A percentile compares a stretch with the other conserved stretches of the same genome.
phyloP scores from a whole-genome alignment of 768 basidiomycete species.

The Mycena maculata region DNA sequence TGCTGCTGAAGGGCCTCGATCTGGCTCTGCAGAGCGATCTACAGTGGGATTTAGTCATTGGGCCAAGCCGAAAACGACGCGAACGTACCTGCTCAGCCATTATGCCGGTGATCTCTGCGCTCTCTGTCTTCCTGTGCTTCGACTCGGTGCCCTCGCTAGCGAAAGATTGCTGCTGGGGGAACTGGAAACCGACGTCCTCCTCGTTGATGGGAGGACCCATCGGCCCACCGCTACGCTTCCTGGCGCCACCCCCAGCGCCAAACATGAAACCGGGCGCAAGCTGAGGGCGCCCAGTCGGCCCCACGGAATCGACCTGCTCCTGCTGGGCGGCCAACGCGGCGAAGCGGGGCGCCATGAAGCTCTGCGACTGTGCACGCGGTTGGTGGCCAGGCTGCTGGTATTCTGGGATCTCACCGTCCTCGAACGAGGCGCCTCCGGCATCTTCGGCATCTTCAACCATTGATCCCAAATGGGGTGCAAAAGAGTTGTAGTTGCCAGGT shows the following conservation, averaged over 20 bases:
- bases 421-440: slow-evolving; percentile 59
- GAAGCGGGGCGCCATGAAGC: slow-evolving; percentile 90
- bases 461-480: slow-evolving; percentile 82
- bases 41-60: slow-evolving; percentile 24
- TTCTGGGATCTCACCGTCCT: slow-evolving; percentile 86
- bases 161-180: slow-evolving; percentile 74
- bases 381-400: slow-evolving; percentile 69
- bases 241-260: slow-evolving; percentile 64
- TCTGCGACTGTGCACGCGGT: slow-evolving; percentile 82
- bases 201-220: slow-evolving; percentile 83
- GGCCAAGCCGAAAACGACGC: background rate
- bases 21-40: slow-evolving; percentile 92
- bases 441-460: slow-evolving; percentile 90
- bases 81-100: slow-evolving; percentile 94
- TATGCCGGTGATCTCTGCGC: slow-evolving; percentile 85
- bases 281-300: slow-evolving; percentile 86
- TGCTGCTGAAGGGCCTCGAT: slow-evolving; percentile 92
- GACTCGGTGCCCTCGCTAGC: slow-evolving; percentile 49
- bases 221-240: slow-evolving; percentile 56
- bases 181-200: slow-evolving; percentile 85
- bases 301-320: slow-evolving; percentile 70
- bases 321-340: slow-evolving; percentile 82
- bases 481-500: slow-evolving; percentile 74
- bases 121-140: slow-evolving; percentile 68
- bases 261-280: slow-evolving; percentile 94